Base-by-base conservation (phyloP, 805 yeast genomes). In the Hanseniaspora osmophila region DNA sequence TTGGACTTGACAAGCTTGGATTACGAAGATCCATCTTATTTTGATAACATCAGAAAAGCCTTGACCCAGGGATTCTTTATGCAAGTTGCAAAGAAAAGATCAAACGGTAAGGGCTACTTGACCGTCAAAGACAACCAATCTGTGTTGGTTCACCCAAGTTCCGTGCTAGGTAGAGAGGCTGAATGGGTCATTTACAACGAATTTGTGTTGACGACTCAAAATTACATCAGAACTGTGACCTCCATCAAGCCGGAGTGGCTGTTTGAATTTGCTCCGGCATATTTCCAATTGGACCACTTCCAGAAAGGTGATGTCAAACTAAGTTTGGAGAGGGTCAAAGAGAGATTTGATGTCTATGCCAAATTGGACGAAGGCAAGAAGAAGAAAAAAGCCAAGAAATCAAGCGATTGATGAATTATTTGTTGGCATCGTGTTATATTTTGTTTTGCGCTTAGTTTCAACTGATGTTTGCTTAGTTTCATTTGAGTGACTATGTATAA, bases 61-160 rank as follows among this genome's bases (percentile, higher is more conserved):
- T 65, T 92, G 48, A 73, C 85, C 3, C 75, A 85, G n/a, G 98
- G 98, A 1, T 88, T 87, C 63, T 92, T 92, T 69, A 88, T 92
- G 97, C 98, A 92, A 68, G 94, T 84, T 46, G 97, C 96, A 32
- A 92, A 88, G 67, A 85, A 84, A 69, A 78, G 77, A 67, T 75
- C 83, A n/a, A 79, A 85, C 35, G 70, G 73, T 19, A 82, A 80
- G 56, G 88, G 84, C n/a, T 90, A 82, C 62, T 73, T 84, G 54
- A 92, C 98, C 0, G 83, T 88, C 43, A 87, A 87, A 64, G 98
- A 92, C 64, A 87, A 88, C 59, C 98, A 92, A 68, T 97, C 90
- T 51, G 97, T 90, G 11, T 66, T 87, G 55, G 72, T 92, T 41
- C 98, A 92, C 61, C 98, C 98, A 49, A 80, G 92, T 46, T 85